These are phyloP conservation scores for Lagenaria siceraria DNA, from an alignment of 306 rosid genomes.

Conservation along the genomic window DNA sequence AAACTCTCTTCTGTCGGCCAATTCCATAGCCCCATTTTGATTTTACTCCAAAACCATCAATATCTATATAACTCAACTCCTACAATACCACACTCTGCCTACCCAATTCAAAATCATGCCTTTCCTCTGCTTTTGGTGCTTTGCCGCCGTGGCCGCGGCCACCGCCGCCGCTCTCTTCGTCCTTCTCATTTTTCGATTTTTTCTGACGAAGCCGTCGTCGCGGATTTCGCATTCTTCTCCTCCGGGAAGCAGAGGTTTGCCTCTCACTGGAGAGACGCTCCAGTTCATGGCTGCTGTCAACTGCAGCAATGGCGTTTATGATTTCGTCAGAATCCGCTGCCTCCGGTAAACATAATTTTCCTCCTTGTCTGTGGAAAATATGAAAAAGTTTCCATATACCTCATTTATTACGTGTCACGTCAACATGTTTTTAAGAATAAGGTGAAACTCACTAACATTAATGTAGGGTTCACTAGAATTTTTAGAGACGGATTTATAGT, in stretches of 20 bases:
- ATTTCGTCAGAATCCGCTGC: conserved; percentile 57
- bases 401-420: too few relatives aligned
- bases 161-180: neutral
- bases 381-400: too few relatives aligned
- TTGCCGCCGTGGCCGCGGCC: neutral
- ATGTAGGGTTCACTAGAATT: too few relatives aligned
- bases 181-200: neutral
- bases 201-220: neutral
- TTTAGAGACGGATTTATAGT: too few relatives aligned
- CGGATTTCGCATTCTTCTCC: conserved; percentile 18
- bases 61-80: too few relatives aligned
- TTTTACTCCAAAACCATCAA: too few relatives aligned
- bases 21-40: neutral
- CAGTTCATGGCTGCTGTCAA: conserved; percentile 84
- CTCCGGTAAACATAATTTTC: conserved; percentile 20
- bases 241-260: conserved; percentile 55
- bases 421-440: too few relatives aligned
- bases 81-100: too few relatives aligned
- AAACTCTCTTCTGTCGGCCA: neutral
- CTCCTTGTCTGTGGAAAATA: too few relatives aligned
- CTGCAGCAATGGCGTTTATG: conserved; percentile 52
- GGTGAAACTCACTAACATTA: too few relatives aligned
- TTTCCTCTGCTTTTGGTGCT: neutral
- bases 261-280: conserved; percentile 67
- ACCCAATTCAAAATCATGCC: neutral